Conservation (phyloP, 192 early-diverging fungal species). For the Entomortierella beljakovae region DNA sequence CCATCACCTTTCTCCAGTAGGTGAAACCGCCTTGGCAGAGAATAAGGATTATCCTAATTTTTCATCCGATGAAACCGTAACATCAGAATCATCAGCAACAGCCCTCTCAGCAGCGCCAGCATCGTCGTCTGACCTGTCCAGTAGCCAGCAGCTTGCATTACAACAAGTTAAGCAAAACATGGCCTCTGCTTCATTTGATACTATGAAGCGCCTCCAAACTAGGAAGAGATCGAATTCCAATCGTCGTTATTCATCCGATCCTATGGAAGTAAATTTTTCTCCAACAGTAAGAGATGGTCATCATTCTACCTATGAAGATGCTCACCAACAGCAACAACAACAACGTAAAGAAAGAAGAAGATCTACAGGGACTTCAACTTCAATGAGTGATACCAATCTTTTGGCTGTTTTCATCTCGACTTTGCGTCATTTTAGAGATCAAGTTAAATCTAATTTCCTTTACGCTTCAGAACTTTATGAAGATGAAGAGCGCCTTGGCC, state of each 20-base stretch:
- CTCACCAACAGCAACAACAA: neutral
- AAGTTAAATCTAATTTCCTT: conserved; percentile 34
- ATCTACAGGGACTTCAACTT: conserved; percentile 25
- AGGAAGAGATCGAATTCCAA: conserved; percentile 19
- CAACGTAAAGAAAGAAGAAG: conserved; percentile 8
- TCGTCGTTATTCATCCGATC: conserved; percentile 18
- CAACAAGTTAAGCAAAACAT: conserved; percentile 37
- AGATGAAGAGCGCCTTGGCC: conserved; percentile 10
- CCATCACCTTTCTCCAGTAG: conserved; percentile 7
- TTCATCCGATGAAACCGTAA: neutral
- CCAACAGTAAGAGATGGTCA: conserved; percentile 13
- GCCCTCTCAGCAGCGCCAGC: neutral
- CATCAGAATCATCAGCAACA: neutral
- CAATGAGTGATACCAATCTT: conserved; percentile 23
- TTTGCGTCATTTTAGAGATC: conserved; percentile 31
- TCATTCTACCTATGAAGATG: neutral
- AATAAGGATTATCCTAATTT: neutral
- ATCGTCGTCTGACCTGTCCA: neutral
- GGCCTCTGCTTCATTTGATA: conserved; percentile 24
- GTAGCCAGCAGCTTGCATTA: neutral
- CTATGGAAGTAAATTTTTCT: conserved; percentile 38
- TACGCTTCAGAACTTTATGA: conserved; percentile 23
- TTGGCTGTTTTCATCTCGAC: conserved; percentile 33
- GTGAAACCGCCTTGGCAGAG: neutral
- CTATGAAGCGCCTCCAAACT: conserved; percentile 24